Base-by-base conservation (phyloP, 2,329 filamentous ascomycete species). In the Colletotrichum brevisporum region DNA sequence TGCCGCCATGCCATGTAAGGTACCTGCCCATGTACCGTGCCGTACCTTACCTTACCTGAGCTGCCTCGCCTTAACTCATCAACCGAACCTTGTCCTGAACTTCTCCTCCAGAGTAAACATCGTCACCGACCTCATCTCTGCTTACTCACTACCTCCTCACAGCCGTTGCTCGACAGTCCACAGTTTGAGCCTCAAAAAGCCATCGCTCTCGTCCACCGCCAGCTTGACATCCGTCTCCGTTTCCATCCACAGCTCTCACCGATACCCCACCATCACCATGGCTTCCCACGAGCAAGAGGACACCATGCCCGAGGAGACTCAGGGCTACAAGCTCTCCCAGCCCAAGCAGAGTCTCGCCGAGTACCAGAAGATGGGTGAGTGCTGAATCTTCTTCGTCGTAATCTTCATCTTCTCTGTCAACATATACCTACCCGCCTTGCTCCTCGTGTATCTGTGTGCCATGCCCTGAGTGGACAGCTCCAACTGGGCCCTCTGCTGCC, bases 281-380 rank as follows among this genome's bases (percentile, higher is more conserved):
- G 86, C 90, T 74, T 88, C 90, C 76, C 85, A 89, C 78, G 85
- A 91, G 73, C 66, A 69, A 69, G 94, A 97, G 71, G 95, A 98
- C 78, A 90, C 95, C 74, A 86, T 92, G 82, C 92, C 94, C 73
- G 93, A 96, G 85, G 89, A 92, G 84, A 98, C 95, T 74, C 91
- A 95, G 84, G 95, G 95, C 80, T 98, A 98, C 91, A 98, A 97
- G 90, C 92, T 98, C 79, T 95, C 94, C 75, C 94, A 98, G 89
- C 88, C 88, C 72, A 98, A 98, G 91, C 97, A 98, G 89, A 97
- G 94, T 76, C 88, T 99, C 78, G 93, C 95, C 73, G 93, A 98
- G 83, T 98, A 98, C 84, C 89, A 95, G 79, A 88, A 97, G 81
- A 92, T 99, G 84, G 96, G 94, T 97, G 86, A 78, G 93, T 86